Evolutionary conservation across 352 stramenopile genomes (phyloP).

Genomic region (Thraustotheca clavata): DNA sequence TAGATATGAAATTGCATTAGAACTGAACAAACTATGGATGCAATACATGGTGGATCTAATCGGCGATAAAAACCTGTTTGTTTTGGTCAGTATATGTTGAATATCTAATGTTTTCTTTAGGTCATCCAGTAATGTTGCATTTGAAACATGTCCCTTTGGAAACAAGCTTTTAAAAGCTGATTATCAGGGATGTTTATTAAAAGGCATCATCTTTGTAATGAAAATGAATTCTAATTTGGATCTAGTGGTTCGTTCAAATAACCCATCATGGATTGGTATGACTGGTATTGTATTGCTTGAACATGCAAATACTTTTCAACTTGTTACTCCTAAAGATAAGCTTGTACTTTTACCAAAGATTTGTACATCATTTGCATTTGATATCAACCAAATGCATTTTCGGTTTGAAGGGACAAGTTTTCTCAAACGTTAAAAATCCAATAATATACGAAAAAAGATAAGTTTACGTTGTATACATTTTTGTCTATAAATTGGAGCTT

Average conservation of each 20-base stretch:
- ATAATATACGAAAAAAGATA: background rate
- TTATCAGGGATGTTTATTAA: background rate
- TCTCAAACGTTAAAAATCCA: background rate
- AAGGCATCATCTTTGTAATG: background rate
- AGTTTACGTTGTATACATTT: background rate
- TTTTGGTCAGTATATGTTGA: background rate
- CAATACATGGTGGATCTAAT: conserved; percentile 14
- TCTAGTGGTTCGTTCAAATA: conserved; percentile 8
- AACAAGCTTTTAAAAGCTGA: conserved; percentile 20
- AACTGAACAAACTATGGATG: conserved; percentile 3
- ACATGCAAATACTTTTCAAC: conserved; percentile 5
- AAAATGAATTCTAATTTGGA: background rate
- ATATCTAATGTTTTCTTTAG: background rate
- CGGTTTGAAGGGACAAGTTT: conserved; percentile 2
- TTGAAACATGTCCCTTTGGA: conserved; percentile 7
- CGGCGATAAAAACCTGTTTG: background rate
- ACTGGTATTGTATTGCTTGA: conserved; percentile 11
- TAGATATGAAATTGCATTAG: background rate
- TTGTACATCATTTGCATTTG: background rate
- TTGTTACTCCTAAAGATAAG: background rate
- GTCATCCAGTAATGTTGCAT: background rate
- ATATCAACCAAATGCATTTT: background rate
- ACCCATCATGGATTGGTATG: background rate
- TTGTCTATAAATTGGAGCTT: conserved; percentile 17
- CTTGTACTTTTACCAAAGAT: background rate